Evolutionary conservation across 78 protist genomes (phyloP).

Genomic region (Cavenderia fasciculata): DNA sequence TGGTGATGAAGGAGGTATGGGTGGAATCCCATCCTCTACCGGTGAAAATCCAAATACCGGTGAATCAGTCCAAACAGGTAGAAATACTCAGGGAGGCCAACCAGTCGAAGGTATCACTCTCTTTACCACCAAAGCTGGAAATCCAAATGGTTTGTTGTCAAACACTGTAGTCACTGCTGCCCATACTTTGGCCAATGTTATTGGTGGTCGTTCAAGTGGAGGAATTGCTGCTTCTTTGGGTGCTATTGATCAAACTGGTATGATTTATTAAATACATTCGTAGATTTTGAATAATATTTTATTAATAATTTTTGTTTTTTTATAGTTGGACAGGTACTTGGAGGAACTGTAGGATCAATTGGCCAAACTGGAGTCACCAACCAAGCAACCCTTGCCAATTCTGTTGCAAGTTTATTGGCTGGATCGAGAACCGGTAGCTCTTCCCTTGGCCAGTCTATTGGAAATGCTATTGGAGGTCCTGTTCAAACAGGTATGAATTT

Average conservation of each 20-base stretch:
- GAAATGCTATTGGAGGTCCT: neutral
- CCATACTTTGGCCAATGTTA: neutral
- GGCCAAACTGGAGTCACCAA: constrained; percentile 11
- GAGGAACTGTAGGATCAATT: constrained; percentile 35
- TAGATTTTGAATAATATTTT: no score
- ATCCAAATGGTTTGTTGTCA: neutral
- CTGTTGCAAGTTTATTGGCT: neutral
- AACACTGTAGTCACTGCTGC: constrained; percentile 7
- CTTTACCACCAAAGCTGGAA: neutral
- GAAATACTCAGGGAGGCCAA: no score
- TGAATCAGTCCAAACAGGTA: neutral
- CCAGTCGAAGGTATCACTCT: neutral
- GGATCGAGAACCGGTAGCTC: constrained; percentile 30
- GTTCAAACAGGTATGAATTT: neutral
- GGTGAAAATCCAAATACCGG: neutral
- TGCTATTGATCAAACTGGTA: no score
- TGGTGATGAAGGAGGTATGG: neutral
- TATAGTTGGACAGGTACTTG: constrained; percentile 24
- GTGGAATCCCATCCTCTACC: neutral
- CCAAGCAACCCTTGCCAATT: neutral
- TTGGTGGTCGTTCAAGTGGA: neutral
- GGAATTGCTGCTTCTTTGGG: constrained; percentile 1
- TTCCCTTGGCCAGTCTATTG: constrained; percentile 9
- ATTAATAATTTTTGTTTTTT: neutral
- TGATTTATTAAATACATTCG: no score